Evolutionary conservation across 345 rosid genomes (phyloP).

Genomic region (Ailanthus altissimus): DNA sequence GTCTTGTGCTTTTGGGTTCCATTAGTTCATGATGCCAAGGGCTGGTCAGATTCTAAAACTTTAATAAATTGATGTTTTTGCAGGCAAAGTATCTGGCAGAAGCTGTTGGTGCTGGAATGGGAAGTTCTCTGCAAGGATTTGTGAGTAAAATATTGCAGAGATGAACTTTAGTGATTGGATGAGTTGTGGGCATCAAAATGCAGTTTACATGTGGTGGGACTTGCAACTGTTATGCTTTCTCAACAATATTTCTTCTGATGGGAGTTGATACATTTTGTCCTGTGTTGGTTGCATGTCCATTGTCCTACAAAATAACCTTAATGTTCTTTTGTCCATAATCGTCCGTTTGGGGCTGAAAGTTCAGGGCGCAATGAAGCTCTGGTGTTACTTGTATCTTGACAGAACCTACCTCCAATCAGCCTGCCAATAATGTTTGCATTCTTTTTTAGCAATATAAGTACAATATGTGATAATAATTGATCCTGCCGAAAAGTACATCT

Average conservation of each 20-base stretch:
- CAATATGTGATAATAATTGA: background rate
- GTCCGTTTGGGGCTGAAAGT: background rate
- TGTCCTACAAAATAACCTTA: background rate
- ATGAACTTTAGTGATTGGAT: slow-evolving; percentile 10
- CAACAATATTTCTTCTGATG: background rate
- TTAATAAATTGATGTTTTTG: slow-evolving; percentile 21
- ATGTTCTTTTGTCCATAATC: background rate
- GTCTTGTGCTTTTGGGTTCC: background rate
- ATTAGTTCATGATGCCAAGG: background rate
- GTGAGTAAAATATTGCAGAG: slow-evolving; percentile 52
- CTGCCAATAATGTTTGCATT: background rate
- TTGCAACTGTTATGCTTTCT: background rate
- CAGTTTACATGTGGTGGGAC: background rate
- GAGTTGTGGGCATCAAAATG: background rate
- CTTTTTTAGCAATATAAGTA: background rate
- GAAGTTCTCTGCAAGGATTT: slow-evolving; percentile 81
- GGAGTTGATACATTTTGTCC: background rate
- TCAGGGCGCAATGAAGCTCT: background rate
- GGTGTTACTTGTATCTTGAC: background rate
- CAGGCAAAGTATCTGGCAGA: slow-evolving; percentile 93
- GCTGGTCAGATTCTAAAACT: background rate
- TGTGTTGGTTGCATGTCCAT: background rate
- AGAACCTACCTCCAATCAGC: background rate
- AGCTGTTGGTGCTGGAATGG: slow-evolving; percentile 86
- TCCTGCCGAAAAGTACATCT: background rate